Conservation (phyloP, 176 grass and related monocot species). For the Carex myosuroides region DNA sequence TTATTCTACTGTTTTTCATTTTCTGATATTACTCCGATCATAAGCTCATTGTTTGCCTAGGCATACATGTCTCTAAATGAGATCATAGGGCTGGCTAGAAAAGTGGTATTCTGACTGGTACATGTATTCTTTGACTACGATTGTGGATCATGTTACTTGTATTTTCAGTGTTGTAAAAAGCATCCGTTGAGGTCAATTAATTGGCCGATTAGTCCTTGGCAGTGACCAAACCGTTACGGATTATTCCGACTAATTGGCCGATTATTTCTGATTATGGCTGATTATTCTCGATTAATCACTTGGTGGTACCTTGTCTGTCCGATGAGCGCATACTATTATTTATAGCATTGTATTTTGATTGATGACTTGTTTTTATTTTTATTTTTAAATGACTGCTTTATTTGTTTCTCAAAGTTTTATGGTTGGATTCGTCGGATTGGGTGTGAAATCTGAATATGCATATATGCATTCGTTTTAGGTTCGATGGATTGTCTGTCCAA, state of each 20-base stretch:
- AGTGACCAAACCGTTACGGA: too few species aligned
- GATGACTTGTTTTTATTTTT: not conserved
- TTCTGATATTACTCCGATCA: not conserved
- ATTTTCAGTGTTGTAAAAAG: not conserved
- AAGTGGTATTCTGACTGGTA: not conserved
- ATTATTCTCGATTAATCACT: too few species aligned
- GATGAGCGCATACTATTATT: too few species aligned
- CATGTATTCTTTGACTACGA: too few species aligned
- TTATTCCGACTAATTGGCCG: too few species aligned
- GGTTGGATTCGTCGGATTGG: not conserved
- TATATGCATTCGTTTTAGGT: not conserved
- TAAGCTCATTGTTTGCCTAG: not conserved
- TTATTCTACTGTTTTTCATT: not conserved
- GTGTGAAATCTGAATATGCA: not conserved
- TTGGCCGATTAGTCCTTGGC: too few species aligned
- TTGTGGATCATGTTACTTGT: not conserved
- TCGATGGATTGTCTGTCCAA: not conserved
- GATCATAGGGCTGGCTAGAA: not conserved
- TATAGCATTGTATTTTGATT: not conserved
- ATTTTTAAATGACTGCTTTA: too few species aligned
- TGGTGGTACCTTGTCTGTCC: too few species aligned
- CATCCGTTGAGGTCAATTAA: too few species aligned
- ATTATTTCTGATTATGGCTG: too few species aligned
- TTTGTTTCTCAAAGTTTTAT: too few species aligned
- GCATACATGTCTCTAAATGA: not conserved